A percentile compares a stretch with the other conserved stretches of the same genome.
phyloP scores from a whole-genome alignment of 1,139 yeast species.

The Geotrichum histeridarum region DNA sequence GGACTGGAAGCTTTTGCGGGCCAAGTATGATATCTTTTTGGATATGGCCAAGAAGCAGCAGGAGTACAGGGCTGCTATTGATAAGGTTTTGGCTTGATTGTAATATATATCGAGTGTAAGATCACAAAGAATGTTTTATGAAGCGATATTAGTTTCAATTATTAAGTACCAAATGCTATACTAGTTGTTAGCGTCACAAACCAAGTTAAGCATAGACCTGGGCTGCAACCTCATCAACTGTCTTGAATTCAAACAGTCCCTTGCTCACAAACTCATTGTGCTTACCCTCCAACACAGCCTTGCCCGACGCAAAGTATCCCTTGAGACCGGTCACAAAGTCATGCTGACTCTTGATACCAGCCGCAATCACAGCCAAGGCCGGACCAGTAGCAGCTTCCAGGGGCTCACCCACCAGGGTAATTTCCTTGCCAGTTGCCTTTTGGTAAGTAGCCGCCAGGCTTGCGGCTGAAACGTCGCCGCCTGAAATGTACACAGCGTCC shows the following conservation, averaged over 20 bases:
- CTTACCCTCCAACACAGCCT: not conserved
- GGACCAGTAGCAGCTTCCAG: constrained; percentile 3
- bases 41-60: constrained; percentile 83
- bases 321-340: constrained; percentile 9
- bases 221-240: constrained; percentile 1
- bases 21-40: constrained; percentile 76
- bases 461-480: constrained; percentile 42
- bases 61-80: constrained; percentile 66
- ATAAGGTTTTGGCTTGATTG: constrained; percentile 34
- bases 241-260: constrained; percentile 5
- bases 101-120: constrained; percentile 8
- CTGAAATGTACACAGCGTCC: constrained; percentile 43
- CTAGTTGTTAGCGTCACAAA: no score
- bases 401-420: constrained; percentile 29
- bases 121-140: no score
- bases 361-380: constrained; percentile 7
- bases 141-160: no score
- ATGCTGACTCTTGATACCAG: constrained; percentile 7
- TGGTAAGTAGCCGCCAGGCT: constrained; percentile 45
- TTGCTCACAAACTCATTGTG: constrained; percentile 9
- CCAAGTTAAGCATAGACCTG: not conserved
- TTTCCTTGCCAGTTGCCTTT: constrained; percentile 39
- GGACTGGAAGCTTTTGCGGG: constrained; percentile 64
- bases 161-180: no score
- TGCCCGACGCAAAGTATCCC: not conserved